Conservation (phyloP, 1,284 basidiomycete species). For the Cryptococcus depauperatus region DNA sequence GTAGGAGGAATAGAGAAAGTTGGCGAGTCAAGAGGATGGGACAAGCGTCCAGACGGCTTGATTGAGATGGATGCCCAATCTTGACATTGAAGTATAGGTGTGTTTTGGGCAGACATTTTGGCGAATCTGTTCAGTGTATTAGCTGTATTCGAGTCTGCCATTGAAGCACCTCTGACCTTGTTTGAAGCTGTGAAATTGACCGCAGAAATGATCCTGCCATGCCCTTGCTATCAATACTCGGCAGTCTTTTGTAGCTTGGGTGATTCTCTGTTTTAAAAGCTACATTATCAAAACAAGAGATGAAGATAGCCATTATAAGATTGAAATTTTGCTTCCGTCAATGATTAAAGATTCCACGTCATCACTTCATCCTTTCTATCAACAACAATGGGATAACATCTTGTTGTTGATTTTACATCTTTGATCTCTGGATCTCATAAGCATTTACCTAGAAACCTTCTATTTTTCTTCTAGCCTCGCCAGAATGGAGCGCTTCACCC, state of each 20-base stretch:
- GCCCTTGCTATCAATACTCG: background rate
- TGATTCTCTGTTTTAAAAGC: too few species aligned
- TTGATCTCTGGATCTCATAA: too few species aligned
- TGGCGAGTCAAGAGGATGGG: conserved; percentile 33
- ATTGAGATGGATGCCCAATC: conserved; percentile 14
- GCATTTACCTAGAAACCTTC: too few species aligned
- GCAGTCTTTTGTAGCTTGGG: conserved; percentile 2
- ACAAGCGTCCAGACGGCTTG: conserved; percentile 14
- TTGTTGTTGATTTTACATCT: too few species aligned
- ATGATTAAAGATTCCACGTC: conserved; percentile 1
- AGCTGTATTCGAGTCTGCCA: background rate
- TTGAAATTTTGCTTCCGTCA: conserved; percentile 14
- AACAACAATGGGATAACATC: too few species aligned
- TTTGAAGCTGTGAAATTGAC: too few species aligned
- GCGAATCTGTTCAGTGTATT: background rate
- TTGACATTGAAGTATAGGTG: conserved; percentile 26
- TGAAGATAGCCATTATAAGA: background rate
- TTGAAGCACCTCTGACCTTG: background rate
- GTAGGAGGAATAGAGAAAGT: conserved; percentile 21
- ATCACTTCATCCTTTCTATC: background rate
- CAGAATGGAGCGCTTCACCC: conserved; percentile 39
- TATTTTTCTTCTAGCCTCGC: too few species aligned
- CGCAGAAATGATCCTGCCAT: background rate
- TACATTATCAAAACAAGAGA: background rate
- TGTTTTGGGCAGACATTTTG: conserved; percentile 13